Conservation (phyloP, 139 green algal species). For the Coccomyxa sp. region DNA sequence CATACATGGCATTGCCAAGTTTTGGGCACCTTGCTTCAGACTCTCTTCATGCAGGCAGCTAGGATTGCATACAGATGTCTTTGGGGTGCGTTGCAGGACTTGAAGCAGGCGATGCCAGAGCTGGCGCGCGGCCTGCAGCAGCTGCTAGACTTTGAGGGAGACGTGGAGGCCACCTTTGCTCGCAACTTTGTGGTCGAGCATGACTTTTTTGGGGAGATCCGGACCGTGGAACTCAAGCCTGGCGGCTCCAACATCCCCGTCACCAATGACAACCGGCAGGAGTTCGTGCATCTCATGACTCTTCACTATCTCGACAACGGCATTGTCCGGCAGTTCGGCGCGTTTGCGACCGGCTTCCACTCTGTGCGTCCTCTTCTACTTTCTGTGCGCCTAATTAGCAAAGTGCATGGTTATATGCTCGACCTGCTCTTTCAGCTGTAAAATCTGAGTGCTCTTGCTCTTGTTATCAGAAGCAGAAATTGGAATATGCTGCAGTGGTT, state of each 20-base stretch:
- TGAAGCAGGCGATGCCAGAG: constrained; percentile 51
- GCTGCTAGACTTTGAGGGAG: constrained; percentile 61
- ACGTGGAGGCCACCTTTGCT: constrained; percentile 51
- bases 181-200: constrained; percentile 52
- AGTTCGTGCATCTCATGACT: constrained; percentile 72
- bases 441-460: no score
- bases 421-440: neutral
- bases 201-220: constrained; percentile 49
- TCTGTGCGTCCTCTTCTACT: constrained; percentile 1
- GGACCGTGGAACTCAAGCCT: constrained; percentile 47
- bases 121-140: constrained; percentile 57
- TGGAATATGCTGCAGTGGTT: no score
- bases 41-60: no score
- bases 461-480: no score
- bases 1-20: no score
- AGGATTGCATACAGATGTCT: no score
- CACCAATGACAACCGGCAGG: constrained; percentile 62
- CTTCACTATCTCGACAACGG: constrained; percentile 51
- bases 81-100: constrained; percentile 22
- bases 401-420: neutral
- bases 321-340: constrained; percentile 65
- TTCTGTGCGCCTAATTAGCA: neutral
- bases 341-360: constrained; percentile 65
- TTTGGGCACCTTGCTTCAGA: no score
- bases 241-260: constrained; percentile 56